phyloP scores from a whole-genome alignment of 2,329 filamentous ascomycete species.

The Fusarium annulatum region DNA sequence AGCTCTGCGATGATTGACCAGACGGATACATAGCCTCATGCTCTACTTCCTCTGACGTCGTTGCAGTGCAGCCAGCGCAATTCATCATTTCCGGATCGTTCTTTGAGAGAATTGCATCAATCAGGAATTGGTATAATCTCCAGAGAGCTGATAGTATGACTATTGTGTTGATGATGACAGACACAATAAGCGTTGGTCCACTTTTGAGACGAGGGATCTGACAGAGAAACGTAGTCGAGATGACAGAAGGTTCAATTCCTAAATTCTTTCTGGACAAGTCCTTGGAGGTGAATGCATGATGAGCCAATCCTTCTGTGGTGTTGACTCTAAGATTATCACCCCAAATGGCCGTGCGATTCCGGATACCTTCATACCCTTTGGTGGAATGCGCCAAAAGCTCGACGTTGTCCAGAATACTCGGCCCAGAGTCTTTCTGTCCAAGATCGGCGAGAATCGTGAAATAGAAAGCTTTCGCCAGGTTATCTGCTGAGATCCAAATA shows the following conservation, averaged over 20 bases:
- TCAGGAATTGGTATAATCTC: neutral
- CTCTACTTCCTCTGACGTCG: neutral
- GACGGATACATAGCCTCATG: neutral
- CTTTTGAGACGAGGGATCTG: neutral
- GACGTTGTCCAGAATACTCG: fast-evolving
- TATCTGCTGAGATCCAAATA: neutral
- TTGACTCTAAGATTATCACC: neutral
- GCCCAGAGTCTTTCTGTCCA: neutral
- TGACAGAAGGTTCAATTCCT: neutral
- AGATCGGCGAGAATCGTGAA: neutral
- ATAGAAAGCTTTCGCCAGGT: neutral
- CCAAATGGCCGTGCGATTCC: neutral
- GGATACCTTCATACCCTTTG: fast-evolving
- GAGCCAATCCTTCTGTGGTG: neutral
- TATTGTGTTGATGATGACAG: neutral
- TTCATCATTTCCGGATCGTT: neutral
- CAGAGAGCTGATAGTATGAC: neutral
- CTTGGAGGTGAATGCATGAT: neutral
- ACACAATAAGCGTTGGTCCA: neutral
- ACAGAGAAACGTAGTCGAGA: neutral
- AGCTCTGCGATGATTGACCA: neutral
- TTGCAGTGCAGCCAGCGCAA: neutral
- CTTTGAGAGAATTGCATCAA: neutral
- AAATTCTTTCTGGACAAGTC: neutral
- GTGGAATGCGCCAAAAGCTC: neutral